A percentile compares a stretch with the other conserved stretches of the same genome.
Evolutionary conservation across 2,329 filamentous ascomycete genomes (phyloP).

Genomic region (Alternaria arbusti): DNA sequence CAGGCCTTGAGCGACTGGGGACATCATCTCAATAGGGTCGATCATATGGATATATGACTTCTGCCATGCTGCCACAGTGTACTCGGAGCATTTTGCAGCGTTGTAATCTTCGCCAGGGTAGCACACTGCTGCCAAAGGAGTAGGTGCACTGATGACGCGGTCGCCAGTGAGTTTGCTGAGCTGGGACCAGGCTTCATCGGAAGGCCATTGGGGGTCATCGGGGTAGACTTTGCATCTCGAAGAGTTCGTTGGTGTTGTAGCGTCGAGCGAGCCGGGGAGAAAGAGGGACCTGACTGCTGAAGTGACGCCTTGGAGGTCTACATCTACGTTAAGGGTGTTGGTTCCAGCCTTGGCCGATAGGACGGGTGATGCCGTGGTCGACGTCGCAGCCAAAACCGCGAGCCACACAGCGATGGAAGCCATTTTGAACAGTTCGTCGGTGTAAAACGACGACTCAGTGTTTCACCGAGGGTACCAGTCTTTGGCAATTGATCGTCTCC

Average conservation of each 20-base stretch:
- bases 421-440: conserved; percentile 17
- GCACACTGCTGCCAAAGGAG: conserved; percentile 42
- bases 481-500: conserved; percentile 12
- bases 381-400: conserved; percentile 29
- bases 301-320: conserved; percentile 28
- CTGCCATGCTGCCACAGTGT: conserved; percentile 38
- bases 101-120: conserved; percentile 39
- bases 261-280: conserved; percentile 12
- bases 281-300: conserved; percentile 31
- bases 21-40: conserved; percentile 48
- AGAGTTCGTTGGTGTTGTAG: conserved; percentile 14
- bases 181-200: conserved; percentile 51
- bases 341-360: conserved; percentile 9
- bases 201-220: conserved; percentile 57
- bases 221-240: conserved; percentile 58
- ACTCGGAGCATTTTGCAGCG: conserved; percentile 35
- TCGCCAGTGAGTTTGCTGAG: conserved; percentile 52
- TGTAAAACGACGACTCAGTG: not conserved
- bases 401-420: conserved; percentile 26
- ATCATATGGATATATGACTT: conserved; percentile 42
- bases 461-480: not conserved
- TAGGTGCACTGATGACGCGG: conserved; percentile 34
- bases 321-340: conserved; percentile 19
- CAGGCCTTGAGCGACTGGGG: conserved; percentile 47
- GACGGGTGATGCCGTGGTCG: conserved; percentile 28